phyloP scores from a whole-genome alignment of 2,329 filamentous ascomycete species.

The Chrysosporium keratinophilum region DNA sequence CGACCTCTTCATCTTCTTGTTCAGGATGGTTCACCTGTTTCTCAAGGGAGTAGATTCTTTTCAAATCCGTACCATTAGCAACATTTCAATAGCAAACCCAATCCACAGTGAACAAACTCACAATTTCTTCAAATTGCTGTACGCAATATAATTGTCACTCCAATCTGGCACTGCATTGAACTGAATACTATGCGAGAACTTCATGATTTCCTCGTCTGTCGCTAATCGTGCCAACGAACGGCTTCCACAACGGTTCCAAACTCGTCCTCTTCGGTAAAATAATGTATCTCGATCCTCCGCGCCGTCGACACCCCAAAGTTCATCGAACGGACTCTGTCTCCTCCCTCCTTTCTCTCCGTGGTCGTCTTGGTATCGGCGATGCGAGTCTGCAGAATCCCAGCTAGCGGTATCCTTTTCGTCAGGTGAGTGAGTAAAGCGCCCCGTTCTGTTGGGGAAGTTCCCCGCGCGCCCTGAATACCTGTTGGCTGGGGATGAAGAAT shows the following conservation, averaged over 20 bases:
- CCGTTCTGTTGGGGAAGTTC: neutral
- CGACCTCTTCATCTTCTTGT: conserved; percentile 54
- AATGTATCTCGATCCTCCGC: conserved; percentile 10
- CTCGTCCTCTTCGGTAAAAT: neutral
- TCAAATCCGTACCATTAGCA: conserved; percentile 5
- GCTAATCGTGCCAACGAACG: conserved; percentile 43
- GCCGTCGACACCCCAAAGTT: conserved; percentile 19
- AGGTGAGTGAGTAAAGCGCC: neutral
- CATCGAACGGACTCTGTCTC: neutral
- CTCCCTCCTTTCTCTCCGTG: neutral
- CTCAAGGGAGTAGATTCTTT: conserved; percentile 87
- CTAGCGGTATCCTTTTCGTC: neutral
- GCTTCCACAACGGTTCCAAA: neutral
- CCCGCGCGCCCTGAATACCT: neutral
- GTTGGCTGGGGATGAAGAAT: neutral
- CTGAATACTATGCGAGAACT: conserved; percentile 98
- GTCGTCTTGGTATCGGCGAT: neutral
- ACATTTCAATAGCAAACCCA: neutral
- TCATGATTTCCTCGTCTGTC: conserved; percentile 74
- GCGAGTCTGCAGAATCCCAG: neutral
- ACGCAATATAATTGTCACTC: conserved; percentile 96
- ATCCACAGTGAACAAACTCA: conserved; percentile 39
- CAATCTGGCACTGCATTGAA: conserved; percentile 99
- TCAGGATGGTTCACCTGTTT: conserved; percentile 60
- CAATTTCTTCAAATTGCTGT: conserved; percentile 98